These are phyloP conservation scores for Diaporthe capsici DNA, from an alignment of 2,329 filamentous ascomycete genomes.

Conservation along the genomic window DNA sequence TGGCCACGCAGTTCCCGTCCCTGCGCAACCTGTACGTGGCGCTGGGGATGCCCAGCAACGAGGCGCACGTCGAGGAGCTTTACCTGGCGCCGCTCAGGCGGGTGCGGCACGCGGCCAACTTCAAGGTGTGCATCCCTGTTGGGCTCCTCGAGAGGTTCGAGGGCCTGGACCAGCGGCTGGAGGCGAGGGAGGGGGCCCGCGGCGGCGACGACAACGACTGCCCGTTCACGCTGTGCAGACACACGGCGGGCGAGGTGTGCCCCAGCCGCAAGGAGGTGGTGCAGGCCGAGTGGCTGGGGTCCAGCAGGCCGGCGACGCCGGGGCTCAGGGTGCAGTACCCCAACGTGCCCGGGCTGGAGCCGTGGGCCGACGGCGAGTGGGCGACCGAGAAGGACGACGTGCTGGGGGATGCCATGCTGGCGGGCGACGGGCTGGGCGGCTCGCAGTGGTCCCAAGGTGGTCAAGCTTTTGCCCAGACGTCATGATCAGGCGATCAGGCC, in stretches of 20 bases:
- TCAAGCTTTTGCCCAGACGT: constrained; percentile 31
- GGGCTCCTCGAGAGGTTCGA: constrained; percentile 36
- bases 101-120: constrained; percentile 35
- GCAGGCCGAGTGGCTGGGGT: constrained; percentile 38
- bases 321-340: constrained; percentile 29
- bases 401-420: constrained; percentile 26
- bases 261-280: constrained; percentile 40
- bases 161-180: constrained; percentile 26
- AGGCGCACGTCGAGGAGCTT: constrained; percentile 35
- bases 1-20: constrained; percentile 31
- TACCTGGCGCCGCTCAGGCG: constrained; percentile 35
- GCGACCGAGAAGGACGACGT: constrained; percentile 18
- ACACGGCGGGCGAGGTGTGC: constrained; percentile 41
- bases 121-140: constrained; percentile 41
- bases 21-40: constrained; percentile 41
- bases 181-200: background rate
- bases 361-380: constrained; percentile 34
- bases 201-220: background rate
- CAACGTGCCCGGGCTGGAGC: constrained; percentile 38
- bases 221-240: constrained; percentile 38
- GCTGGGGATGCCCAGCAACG: constrained; percentile 35
- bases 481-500: constrained; percentile 30
- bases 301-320: constrained; percentile 37
- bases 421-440: constrained; percentile 15
- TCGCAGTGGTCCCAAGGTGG: constrained; percentile 20